A percentile compares a stretch with the other conserved stretches of the same genome.
phyloP scores from a whole-genome alignment of 306 rosid genomes.

The Begonia fuchsioides region DNA sequence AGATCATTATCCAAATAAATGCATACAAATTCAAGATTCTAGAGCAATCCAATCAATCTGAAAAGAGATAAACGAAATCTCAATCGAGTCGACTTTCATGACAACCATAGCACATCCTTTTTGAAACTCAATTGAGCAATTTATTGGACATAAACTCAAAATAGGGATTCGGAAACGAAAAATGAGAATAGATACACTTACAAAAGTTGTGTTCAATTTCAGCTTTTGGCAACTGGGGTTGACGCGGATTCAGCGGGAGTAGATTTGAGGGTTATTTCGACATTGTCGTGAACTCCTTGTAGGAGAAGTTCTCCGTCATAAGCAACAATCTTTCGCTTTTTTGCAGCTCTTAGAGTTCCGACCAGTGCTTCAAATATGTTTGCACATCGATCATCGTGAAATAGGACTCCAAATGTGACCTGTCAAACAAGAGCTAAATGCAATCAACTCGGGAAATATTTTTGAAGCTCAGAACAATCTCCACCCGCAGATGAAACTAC shows the following conservation, averaged over 20 bases:
- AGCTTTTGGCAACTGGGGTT: conserved; percentile 16
- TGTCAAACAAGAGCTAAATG: conserved; percentile 11
- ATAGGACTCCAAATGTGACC: conserved; percentile 83
- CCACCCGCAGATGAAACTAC: too few species aligned
- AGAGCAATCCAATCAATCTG: too few species aligned
- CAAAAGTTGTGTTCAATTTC: not conserved
- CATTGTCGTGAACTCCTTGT: conserved; percentile 94
- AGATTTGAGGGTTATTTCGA: conserved; percentile 66
- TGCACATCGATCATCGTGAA: conserved; percentile 73
- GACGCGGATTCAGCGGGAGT: conserved; percentile 8
- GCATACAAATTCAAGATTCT: too few species aligned
- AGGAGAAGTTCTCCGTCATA: conserved; percentile 80
- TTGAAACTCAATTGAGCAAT: not conserved
- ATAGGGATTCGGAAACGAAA: not conserved
- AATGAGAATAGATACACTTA: not conserved
- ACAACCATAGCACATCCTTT: not conserved
- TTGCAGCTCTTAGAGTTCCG: conserved; percentile 86
- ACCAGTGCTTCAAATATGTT: conserved; percentile 88
- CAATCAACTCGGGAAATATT: too few species aligned
- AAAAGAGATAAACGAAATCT: not conserved
- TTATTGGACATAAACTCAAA: not conserved
- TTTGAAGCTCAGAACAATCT: too few species aligned
- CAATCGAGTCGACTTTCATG: not conserved
- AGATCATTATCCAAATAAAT: too few species aligned
- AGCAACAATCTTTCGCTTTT: conserved; percentile 48